Conservation (phyloP, 306 rosid species). For the Quercus alba region DNA sequence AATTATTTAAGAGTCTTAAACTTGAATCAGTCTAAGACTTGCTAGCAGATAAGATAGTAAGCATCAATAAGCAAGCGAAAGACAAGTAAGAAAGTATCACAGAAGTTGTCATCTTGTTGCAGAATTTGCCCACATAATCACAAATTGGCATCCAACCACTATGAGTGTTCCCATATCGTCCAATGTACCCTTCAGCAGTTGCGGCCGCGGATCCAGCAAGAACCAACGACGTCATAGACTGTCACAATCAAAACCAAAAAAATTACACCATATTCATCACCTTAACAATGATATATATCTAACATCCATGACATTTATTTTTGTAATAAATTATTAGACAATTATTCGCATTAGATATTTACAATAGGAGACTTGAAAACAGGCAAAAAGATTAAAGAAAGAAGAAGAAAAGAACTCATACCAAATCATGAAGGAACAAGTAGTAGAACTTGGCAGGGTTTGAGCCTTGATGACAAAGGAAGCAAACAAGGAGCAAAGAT, state of each 20-base stretch:
- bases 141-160: constrained; percentile 55
- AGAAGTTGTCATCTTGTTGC: constrained; percentile 26
- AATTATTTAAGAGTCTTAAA: not conserved
- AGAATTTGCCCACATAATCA: constrained; percentile 34
- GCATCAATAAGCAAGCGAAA: constrained; percentile 28
- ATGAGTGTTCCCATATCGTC: constrained; percentile 46
- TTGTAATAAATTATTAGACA: too few species aligned
- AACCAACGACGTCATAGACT: constrained; percentile 37
- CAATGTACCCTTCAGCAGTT: constrained; percentile 48
- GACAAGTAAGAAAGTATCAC: constrained; percentile 48
- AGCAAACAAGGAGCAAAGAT: constrained; percentile 21
- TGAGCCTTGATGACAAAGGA: constrained; percentile 16
- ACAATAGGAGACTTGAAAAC: not conserved
- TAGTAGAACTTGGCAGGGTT: constrained; percentile 30
- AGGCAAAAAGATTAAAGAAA: not conserved
- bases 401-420: constrained; percentile 6
- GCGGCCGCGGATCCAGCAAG: constrained; percentile 47
- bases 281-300: too few species aligned
- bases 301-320: too few species aligned
- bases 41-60: constrained; percentile 36
- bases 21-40: constrained; percentile 27
- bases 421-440: constrained; percentile 56
- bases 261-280: not conserved
- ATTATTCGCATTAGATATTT: not conserved
- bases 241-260: not conserved